Evolutionary conservation across 805 yeast genomes (phyloP).

Genomic region (Pichia exigua): DNA sequence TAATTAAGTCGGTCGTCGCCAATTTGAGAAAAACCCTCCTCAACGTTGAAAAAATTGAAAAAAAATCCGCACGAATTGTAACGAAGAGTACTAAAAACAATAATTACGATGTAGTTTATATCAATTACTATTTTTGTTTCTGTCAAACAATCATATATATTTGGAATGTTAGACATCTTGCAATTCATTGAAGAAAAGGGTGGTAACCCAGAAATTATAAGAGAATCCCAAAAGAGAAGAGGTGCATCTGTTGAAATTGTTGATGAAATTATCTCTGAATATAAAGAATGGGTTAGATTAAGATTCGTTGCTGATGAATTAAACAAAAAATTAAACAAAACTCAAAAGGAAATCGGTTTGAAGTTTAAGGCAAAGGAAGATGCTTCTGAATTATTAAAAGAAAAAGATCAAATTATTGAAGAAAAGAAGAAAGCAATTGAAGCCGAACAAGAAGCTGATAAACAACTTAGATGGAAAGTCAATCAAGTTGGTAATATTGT

Average conservation of each 20-base stretch:
- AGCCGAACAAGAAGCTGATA: conserved; percentile 75
- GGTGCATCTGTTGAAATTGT: conserved; percentile 92
- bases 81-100: neutral
- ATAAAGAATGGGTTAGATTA: conserved; percentile 86
- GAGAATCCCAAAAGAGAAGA: conserved; percentile 86
- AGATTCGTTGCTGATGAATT: conserved; percentile 85
- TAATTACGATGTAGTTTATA: neutral
- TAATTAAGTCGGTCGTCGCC: neutral
- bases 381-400: conserved; percentile 70
- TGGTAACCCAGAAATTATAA: conserved; percentile 86
- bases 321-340: conserved; percentile 80
- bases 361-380: conserved; percentile 94
- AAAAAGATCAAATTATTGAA: conserved; percentile 68
- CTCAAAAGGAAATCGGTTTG: conserved; percentile 89
- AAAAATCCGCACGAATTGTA: neutral
- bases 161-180: conserved; percentile 78
- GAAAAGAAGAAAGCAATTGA: conserved; percentile 61
- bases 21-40: neutral
- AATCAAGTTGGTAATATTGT: conserved; percentile 90
- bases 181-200: conserved; percentile 95
- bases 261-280: conserved; percentile 87
- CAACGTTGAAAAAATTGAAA: neutral
- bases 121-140: neutral
- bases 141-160: neutral
- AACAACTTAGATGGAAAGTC: conserved; percentile 67